Evolutionary conservation across 345 rosid genomes (phyloP), one percentile per base, ranked within the genome.

Genomic region (Salix dunnii): DNA sequence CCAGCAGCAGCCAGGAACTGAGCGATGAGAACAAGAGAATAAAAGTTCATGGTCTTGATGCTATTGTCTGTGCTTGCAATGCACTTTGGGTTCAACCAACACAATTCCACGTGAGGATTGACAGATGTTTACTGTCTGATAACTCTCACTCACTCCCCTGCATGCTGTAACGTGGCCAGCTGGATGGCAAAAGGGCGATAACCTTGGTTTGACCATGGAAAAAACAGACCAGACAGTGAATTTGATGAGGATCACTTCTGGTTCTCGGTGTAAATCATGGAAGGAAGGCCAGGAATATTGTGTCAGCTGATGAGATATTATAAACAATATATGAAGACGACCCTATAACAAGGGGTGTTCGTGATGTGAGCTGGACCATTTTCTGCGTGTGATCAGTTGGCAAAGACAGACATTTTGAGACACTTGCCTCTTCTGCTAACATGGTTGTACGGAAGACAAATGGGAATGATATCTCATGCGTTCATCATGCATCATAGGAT

Each of bases 161-260:
- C 7, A 55, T 80, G 79, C 16, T 3, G 25, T 21, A 86, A 84
- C 83, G 79, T 86, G 85, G 89, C 89, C 89, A 86, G 87, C 84
- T 86, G 86, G 67, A 70, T 16, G 18, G 69, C 58, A 58, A 63
- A 62, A 21, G 31, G 16, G 65, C 28, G 7, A 14, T 43, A 40
- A 23, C 0, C 33, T 8, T 51, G 33, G 63, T n/a, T 58, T 58
- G 63, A 58, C 63, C 63, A 58, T 58, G 63, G 28, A 58, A 58
- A 58, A 25, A 23, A 10, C 28, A 58, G 28, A 9, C 25, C 0
- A 23, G 63, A 58, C 63, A n/a, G 63, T 58, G 62, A 23, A 11
- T 3, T 58, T 58, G 16, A 58, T 3, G 28, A 58, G 16, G 63
- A 58, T 58, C 63, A n/a, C 13, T 58, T 46, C 20, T 49, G 63